These are phyloP conservation scores for Penicillium bialowiezense DNA, from an alignment of 495 filamentous ascomycete genomes.

Conservation along the genomic window DNA sequence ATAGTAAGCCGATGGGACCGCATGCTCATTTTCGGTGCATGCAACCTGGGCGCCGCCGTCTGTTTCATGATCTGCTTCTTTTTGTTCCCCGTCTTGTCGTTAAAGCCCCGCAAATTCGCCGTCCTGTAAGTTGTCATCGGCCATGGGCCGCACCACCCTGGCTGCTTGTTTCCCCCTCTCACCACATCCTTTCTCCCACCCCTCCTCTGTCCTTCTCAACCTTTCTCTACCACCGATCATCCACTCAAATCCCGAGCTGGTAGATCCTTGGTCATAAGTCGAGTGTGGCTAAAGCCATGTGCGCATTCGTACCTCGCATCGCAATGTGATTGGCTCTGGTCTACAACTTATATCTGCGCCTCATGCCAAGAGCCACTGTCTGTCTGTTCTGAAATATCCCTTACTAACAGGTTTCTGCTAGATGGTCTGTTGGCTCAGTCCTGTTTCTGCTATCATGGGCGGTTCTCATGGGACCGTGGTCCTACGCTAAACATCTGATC, in stretches of 20 bases:
- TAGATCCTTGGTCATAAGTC: slow-evolving; percentile 21
- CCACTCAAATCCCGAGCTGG: slow-evolving; percentile 6
- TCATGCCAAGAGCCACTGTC: slow-evolving; percentile 20
- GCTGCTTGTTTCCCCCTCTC: background rate
- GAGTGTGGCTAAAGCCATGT: slow-evolving; percentile 24
- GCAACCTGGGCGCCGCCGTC: slow-evolving; percentile 84
- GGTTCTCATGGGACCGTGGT: slow-evolving; percentile 83
- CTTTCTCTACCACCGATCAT: slow-evolving; percentile 7
- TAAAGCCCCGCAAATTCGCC: slow-evolving; percentile 89
- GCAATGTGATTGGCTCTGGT: slow-evolving; percentile 6
- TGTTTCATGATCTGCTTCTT: slow-evolving; percentile 92
- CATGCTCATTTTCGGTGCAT: slow-evolving; percentile 83
- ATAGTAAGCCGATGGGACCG: slow-evolving; percentile 98
- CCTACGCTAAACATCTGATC: slow-evolving; percentile 79
- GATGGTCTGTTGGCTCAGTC: slow-evolving; percentile 90
- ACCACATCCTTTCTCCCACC: background rate
- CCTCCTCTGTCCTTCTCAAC: background rate
- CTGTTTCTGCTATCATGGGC: slow-evolving; percentile 93
- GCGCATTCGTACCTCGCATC: slow-evolving; percentile 5
- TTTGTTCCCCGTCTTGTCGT: slow-evolving; percentile 74
- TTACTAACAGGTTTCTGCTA: slow-evolving; percentile 39
- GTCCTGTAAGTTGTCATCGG: slow-evolving; percentile 73
- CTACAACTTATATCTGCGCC: slow-evolving; percentile 17
- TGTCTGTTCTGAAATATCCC: slow-evolving; percentile 10
- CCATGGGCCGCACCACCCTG: slow-evolving; percentile 5